phyloP scores from a whole-genome alignment of 2,329 filamentous ascomycete species.

The Colletotrichum sp. region DNA sequence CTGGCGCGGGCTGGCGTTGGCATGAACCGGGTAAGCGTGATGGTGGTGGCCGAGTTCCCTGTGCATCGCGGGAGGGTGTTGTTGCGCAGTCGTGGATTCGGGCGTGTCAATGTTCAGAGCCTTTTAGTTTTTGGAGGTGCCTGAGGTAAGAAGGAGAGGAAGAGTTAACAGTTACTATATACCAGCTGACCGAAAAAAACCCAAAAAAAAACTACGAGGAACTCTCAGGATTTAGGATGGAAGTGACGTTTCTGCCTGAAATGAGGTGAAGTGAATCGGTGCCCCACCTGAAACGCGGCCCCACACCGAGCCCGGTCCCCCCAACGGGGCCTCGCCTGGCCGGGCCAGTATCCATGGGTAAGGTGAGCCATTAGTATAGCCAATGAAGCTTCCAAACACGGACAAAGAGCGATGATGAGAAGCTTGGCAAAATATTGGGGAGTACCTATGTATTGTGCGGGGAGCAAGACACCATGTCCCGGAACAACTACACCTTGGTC shows the following conservation, averaged over 20 bases:
- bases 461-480: too few relatives aligned
- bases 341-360: neutral
- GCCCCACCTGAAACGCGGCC: neutral
- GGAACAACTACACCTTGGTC: fast-evolving
- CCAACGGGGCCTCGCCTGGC: too few relatives aligned
- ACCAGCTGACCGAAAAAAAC: too few relatives aligned
- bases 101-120: slow-evolving; percentile 51
- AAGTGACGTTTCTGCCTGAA: too few relatives aligned
- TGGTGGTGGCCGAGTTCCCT: slow-evolving; percentile 63
- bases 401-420: fast-evolving
- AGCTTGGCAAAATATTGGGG: too few relatives aligned
- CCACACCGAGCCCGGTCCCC: too few relatives aligned
- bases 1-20: slow-evolving; percentile 45
- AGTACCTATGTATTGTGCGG: neutral
- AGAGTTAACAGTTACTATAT: fast-evolving
- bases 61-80: slow-evolving; percentile 53
- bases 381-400: fast-evolving
- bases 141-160: neutral
- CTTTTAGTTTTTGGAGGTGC: slow-evolving; percentile 44
- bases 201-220: too few relatives aligned
- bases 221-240: too few relatives aligned
- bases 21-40: slow-evolving; percentile 38
- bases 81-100: slow-evolving; percentile 53
- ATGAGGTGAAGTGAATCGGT: neutral
- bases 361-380: neutral